Percentiles rank a stretch among this genome's conserved stretches.
Conservation (phyloP, 257 asterid species). For the Misopates orontium region DNA sequence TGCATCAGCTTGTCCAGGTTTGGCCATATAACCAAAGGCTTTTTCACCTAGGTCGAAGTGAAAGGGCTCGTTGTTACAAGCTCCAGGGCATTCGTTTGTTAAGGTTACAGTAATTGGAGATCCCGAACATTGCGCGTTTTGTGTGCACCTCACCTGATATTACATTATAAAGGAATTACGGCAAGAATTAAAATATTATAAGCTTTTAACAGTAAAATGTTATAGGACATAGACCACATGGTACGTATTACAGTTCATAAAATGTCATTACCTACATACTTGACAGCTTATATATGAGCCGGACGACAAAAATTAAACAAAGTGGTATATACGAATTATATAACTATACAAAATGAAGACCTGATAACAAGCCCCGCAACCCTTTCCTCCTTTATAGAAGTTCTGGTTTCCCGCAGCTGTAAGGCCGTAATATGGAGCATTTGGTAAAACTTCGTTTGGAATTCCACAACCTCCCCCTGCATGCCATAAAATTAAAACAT, state of each 20-base stretch:
- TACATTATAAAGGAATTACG: too few species aligned
- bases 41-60: conserved; percentile 33
- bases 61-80: conserved; percentile 20
- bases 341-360: neutral
- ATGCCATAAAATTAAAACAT: neutral
- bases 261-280: neutral
- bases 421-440: conserved; percentile 1
- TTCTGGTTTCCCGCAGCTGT: conserved; percentile 12
- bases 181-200: too few species aligned
- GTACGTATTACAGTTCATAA: neutral
- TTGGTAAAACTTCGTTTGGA: neutral
- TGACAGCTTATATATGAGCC: neutral
- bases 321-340: too few species aligned
- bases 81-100: conserved; percentile 32
- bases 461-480: conserved; percentile 13
- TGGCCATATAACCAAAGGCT: conserved; percentile 30
- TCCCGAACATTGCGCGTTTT: conserved; percentile 24
- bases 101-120: conserved; percentile 19
- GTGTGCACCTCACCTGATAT: conserved; percentile 27
- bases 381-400: neutral
- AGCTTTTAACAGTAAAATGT: too few species aligned
- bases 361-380: conserved; percentile 11
- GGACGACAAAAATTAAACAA: too few species aligned
- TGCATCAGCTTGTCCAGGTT: conserved; percentile 20
- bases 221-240: too few species aligned